Conservation (phyloP, 225 moss, liverwort and hornwort genomes). For the Sphagnum contortum region DNA sequence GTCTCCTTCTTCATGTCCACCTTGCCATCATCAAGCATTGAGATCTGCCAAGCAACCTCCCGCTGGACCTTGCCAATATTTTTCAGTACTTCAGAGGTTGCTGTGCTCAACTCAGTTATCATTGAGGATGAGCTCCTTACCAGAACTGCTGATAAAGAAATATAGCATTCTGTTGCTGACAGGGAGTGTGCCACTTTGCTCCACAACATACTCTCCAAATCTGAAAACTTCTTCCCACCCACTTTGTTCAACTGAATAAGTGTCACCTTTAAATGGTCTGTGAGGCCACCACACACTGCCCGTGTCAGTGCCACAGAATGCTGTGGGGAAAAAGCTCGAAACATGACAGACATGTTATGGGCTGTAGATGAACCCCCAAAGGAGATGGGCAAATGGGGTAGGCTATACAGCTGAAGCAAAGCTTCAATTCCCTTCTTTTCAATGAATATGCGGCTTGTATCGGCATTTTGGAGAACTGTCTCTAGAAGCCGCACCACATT, state of each 20-base stretch:
- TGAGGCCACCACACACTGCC: slow-evolving; percentile 75
- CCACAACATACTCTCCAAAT: slow-evolving; percentile 42
- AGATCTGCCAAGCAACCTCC: slow-evolving; percentile 84
- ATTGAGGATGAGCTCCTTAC: slow-evolving; percentile 80
- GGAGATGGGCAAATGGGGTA: slow-evolving; percentile 79
- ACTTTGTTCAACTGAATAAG: slow-evolving; percentile 47
- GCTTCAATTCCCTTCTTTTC: slow-evolving; percentile 97
- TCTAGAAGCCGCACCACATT: slow-evolving; percentile 87
- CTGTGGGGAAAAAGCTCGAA: slow-evolving; percentile 91
- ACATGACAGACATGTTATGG: slow-evolving; percentile 95
- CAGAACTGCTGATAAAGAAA: slow-evolving; percentile 81
- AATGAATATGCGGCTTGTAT: slow-evolving; percentile 90
- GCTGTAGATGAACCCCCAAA: slow-evolving; percentile 97
- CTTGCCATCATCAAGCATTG: slow-evolving; percentile 77
- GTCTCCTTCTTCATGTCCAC: slow-evolving; percentile 66
- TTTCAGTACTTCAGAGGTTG: slow-evolving; percentile 52
- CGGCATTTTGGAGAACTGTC: slow-evolving; percentile 85
- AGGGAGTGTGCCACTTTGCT: slow-evolving; percentile 64
- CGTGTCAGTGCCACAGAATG: slow-evolving; percentile 69
- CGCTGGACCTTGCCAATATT: slow-evolving; percentile 78
- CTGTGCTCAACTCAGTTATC: slow-evolving; percentile 82
- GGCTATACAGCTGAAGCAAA: slow-evolving; percentile 77
- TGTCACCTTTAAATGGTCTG: slow-evolving; percentile 63
- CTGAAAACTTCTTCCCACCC: slow-evolving; percentile 58
- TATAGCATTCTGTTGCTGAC: slow-evolving; percentile 85